Evolutionary conservation across 148 eudicot genomes (phyloP).

Genomic region (Silene latifolia): DNA sequence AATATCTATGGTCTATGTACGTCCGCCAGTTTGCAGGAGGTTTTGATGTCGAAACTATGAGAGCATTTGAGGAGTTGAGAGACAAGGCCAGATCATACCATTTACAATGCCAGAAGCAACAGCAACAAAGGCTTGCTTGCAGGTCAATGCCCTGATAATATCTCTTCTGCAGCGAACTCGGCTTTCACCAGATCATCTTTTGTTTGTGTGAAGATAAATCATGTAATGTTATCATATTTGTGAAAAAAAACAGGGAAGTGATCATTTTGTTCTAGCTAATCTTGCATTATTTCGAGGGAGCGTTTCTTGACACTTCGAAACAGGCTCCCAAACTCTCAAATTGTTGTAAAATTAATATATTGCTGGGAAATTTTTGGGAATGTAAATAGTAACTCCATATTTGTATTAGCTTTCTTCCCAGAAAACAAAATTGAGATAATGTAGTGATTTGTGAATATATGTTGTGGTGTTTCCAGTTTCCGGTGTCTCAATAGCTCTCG

Average conservation of each 20-base stretch:
- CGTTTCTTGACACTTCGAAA: neutral
- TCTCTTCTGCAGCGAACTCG: slow-evolving; percentile 51
- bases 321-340: neutral
- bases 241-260: slow-evolving; percentile 3
- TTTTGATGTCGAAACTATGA: slow-evolving; percentile 93
- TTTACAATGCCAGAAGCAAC: slow-evolving; percentile 55
- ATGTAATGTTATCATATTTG: slow-evolving; percentile 16
- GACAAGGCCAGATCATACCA: slow-evolving; percentile 69
- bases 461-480: too few relatives aligned
- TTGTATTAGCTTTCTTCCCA: neutral
- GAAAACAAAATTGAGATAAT: neutral
- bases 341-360: neutral
- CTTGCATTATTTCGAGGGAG: neutral
- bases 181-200: slow-evolving; percentile 39
- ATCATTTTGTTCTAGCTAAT: slow-evolving; percentile 16
- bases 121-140: slow-evolving; percentile 53
- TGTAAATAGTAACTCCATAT: too few relatives aligned
- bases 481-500: too few relatives aligned
- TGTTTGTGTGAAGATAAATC: slow-evolving; percentile 35
- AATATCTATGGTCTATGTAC: neutral
- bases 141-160: slow-evolving; percentile 48
- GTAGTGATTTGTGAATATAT: neutral
- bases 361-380: neutral
- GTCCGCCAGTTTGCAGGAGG: slow-evolving; percentile 89
- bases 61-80: slow-evolving; percentile 89